Conservation (phyloP, 228 moss, liverwort and hornwort species). For the Sphagnum fallax region DNA sequence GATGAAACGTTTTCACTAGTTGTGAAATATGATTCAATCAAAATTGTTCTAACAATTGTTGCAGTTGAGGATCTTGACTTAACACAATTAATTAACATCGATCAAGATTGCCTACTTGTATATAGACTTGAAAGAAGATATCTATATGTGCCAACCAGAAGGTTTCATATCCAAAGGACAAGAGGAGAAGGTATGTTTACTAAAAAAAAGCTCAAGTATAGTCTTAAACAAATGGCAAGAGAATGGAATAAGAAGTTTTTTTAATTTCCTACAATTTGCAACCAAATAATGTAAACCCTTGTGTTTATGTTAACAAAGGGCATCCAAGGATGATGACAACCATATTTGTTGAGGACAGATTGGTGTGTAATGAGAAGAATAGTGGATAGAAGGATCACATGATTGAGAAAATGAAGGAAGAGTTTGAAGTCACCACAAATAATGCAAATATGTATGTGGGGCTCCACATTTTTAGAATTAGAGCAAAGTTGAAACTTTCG, state of each 20-base stretch:
- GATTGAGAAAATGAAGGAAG: neutral
- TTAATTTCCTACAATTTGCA: neutral
- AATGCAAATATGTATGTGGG: neutral
- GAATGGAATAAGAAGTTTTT: conserved; percentile 4
- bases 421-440: neutral
- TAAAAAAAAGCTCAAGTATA: conserved; percentile 3
- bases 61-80: neutral
- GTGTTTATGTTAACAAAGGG: neutral
- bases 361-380: too few species aligned
- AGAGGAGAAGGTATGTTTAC: neutral
- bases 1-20: neutral
- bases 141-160: neutral
- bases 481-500: neutral
- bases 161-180: neutral
- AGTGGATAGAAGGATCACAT: neutral
- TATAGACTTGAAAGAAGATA: neutral
- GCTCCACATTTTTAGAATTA: too few species aligned
- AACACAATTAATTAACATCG: neutral
- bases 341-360: neutral
- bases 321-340: neutral
- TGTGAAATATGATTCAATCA: neutral
- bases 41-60: neutral
- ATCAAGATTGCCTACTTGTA: neutral
- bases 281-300: neutral
- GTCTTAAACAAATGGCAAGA: conserved; percentile 3